Conservation (phyloP, 1,284 basidiomycete species). For the Sanguinoderma infundibulare region DNA sequence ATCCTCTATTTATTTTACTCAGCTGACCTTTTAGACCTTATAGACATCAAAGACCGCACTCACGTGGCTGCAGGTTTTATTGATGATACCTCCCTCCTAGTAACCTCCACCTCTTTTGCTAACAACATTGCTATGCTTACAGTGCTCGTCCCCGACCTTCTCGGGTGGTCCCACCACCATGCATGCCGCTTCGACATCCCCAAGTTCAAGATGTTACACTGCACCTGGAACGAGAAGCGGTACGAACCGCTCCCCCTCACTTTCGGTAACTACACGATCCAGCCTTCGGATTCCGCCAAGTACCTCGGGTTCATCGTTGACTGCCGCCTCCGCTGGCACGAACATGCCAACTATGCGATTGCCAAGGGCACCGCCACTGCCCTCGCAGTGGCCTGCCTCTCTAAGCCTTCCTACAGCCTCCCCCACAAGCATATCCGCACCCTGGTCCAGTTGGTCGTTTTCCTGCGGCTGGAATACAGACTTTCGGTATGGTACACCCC, state of each 20-base stretch:
- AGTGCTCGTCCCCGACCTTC: background rate
- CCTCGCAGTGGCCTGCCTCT: background rate
- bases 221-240: background rate
- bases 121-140: constrained; percentile 3
- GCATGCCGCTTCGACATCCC: constrained; percentile 8
- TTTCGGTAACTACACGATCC: background rate
- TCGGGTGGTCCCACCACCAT: constrained; percentile 7
- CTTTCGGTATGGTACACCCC: too few relatives aligned
- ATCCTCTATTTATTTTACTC: constrained; percentile 9
- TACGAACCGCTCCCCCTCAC: background rate
- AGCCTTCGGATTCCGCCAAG: background rate
- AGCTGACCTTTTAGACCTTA: constrained; percentile 8
- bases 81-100: too few relatives aligned
- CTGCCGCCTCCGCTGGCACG: constrained; percentile 5
- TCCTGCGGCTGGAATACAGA: too few relatives aligned
- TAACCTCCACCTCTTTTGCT: background rate
- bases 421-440: background rate
- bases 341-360: constrained; percentile 5
- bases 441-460: too few relatives aligned
- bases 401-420: background rate
- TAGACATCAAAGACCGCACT: background rate
- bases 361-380: background rate
- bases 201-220: constrained; percentile 7
- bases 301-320: constrained; percentile 10
- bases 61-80: background rate